A percentile compares a stretch with the other conserved stretches of the same genome.
Conservation (phyloP, 139 green algal species). For the Eudorina sp. region DNA sequence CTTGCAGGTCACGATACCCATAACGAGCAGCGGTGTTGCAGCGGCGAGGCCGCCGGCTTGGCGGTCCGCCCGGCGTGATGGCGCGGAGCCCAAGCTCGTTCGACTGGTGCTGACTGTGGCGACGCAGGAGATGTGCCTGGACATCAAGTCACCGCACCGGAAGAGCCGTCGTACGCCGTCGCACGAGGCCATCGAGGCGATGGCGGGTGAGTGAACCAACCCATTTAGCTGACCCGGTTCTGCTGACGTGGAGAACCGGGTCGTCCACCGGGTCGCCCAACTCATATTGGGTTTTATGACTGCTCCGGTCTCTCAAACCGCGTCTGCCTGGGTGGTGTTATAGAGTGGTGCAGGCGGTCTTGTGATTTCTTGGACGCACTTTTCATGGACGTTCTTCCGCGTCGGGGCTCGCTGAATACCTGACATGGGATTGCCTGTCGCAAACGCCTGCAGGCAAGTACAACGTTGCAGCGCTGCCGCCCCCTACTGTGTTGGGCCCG, state of each 20-base stretch:
- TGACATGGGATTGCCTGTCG: no score
- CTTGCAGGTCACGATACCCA: neutral
- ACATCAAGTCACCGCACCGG: slow-evolving; percentile 60
- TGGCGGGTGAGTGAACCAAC: slow-evolving; percentile 58
- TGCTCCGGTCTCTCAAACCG: no score
- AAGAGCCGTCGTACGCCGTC: slow-evolving; percentile 81
- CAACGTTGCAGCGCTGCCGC: slow-evolving; percentile 52
- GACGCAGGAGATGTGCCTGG: slow-evolving; percentile 72
- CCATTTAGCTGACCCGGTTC: no score
- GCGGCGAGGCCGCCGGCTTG: neutral
- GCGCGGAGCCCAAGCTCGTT: neutral
- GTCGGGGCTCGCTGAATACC: no score
- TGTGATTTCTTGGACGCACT: no score
- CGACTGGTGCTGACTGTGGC: slow-evolving; percentile 71
- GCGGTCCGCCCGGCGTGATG: neutral
- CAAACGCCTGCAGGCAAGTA: slow-evolving; percentile 58
- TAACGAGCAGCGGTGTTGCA: neutral
- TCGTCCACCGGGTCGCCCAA: no score
- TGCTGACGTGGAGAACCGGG: no score
- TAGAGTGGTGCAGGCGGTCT: no score
- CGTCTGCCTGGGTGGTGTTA: no score
- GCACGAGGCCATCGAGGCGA: slow-evolving; percentile 73
- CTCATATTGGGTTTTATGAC: no score
- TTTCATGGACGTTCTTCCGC: no score
- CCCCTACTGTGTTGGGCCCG: slow-evolving; percentile 50